Percentiles rank a stretch among this genome's conserved stretches.
phyloP scores from a whole-genome alignment of 202 grass and related monocot species.

The Dendrocalamus latiflorus region DNA sequence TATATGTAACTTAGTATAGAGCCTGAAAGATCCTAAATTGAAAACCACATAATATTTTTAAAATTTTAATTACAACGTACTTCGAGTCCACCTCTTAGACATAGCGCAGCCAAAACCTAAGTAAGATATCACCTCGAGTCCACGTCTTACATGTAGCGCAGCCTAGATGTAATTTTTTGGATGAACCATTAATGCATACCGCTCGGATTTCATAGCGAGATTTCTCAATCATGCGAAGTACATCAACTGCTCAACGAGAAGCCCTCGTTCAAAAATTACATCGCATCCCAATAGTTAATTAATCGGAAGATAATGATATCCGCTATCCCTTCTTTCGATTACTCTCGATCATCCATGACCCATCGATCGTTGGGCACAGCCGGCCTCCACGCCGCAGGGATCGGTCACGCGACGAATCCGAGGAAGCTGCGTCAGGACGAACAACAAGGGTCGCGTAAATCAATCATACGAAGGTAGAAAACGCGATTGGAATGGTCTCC shows the following conservation, averaged over 20 bases:
- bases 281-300: not conserved
- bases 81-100: too few relatives aligned
- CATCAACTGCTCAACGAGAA: not conserved
- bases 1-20: too few relatives aligned
- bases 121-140: too few relatives aligned
- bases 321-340: not conserved
- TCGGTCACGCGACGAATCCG: constrained; percentile 41
- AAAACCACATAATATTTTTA: too few relatives aligned
- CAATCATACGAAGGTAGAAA: not conserved
- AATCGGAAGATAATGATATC: not conserved
- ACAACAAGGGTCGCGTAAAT: not conserved
- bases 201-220: too few relatives aligned
- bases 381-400: not conserved
- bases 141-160: too few relatives aligned
- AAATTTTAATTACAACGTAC: too few relatives aligned
- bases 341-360: not conserved
- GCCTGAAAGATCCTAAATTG: too few relatives aligned
- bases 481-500: not conserved
- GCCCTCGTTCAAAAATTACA: not conserved
- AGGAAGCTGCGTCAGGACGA: constrained; percentile 33
- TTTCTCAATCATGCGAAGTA: not conserved
- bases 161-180: too few relatives aligned
- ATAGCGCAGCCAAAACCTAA: too few relatives aligned
- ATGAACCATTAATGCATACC: too few relatives aligned
- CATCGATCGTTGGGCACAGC: not conserved